Evolutionary conservation across 768 basidiomycete species (phyloP), one percentile per base, ranked within the genome.

Genomic region (Galerina sulciceps): DNA sequence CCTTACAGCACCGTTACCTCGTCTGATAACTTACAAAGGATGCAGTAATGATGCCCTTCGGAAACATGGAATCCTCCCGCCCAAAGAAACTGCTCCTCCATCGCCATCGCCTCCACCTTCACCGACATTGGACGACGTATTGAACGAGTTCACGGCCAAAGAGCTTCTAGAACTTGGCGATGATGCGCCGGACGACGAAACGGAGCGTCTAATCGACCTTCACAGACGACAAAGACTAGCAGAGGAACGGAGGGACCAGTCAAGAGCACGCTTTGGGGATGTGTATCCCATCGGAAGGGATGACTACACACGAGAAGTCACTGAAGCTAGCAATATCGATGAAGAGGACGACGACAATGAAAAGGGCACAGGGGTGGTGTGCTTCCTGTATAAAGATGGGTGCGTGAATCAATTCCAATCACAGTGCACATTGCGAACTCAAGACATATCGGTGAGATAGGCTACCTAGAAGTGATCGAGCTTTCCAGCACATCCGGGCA

Each of bases 301-400:
- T 14, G 96, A 97, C 70, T 99, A 98, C 73, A 96, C 91, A 40
- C 81, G 90, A 45, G 95, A 99, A 69, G 92, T 99, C 10, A 99
- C 95, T 0, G 96, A 99, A 60, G 93, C 93, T 3, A 98, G 95
- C 73, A 83, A 82, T 58, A 71, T 85, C 10, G 79, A 85, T 61
- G 85, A 90, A 53, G 82, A 83, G 6, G 89, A 81, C 23, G 88
- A 90, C 49, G 79, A 84, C 9, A 80, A 84, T 58, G 83, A 85
- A 50, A 81, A 75, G 61, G 96, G 96, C 0, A 99, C 94, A 0
- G 95, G 94, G 0, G 95, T 99, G 1, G 85, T 99, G 6, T 96
- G 95, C 55, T 92, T 96, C 70, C 74, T 99, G 36, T 99, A 95
- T 77, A 98, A 97, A 73, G 95, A 97, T 66, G 89, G 90, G 96